These are phyloP conservation scores for Kwoniella mangroviensis DNA, from an alignment of 768 basidiomycete genomes.

Conservation along the genomic window DNA sequence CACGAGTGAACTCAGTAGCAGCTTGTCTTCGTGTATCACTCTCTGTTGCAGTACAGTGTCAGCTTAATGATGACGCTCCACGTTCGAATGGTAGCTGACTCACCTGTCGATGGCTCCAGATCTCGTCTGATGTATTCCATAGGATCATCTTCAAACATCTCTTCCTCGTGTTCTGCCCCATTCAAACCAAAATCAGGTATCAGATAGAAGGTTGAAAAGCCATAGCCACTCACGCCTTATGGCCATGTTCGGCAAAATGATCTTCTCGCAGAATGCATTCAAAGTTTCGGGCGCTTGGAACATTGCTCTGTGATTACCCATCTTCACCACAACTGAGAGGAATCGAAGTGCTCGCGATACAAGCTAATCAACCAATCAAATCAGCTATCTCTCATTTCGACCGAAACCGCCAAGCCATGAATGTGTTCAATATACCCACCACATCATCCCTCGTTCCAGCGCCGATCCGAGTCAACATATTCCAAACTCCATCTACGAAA, in stretches of 20 bases:
- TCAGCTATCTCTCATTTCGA: background rate
- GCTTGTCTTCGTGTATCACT: conserved; percentile 86
- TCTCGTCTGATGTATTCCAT: conserved; percentile 91
- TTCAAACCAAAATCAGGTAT: background rate
- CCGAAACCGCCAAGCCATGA: no score
- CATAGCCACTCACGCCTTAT: conserved; percentile 64
- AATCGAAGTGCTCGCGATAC: conserved; percentile 90
- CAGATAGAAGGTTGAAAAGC: background rate
- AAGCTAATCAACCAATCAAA: conserved; percentile 58
- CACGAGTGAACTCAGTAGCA: conserved; percentile 92
- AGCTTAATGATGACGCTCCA: background rate
- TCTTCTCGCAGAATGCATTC: conserved; percentile 79
- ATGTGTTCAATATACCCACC: no score
- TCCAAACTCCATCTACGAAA: conserved; percentile 90
- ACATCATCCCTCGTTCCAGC: conserved; percentile 75
- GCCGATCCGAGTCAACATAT: conserved; percentile 69
- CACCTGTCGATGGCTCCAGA: conserved; percentile 68
- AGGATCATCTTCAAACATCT: conserved; percentile 96
- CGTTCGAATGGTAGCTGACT: conserved; percentile 27
- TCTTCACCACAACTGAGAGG: conserved; percentile 88
- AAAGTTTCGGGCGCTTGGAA: conserved; percentile 80
- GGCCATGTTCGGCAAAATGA: conserved; percentile 90
- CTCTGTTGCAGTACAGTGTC: conserved; percentile 61
- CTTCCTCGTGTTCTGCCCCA: conserved; percentile 75
- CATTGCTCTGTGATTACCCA: conserved; percentile 76